Percentiles rank a stretch among this genome's conserved stretches.
phyloP scores from a whole-genome alignment of 768 basidiomycete species.

The Erythrobasidium yunnanense region DNA sequence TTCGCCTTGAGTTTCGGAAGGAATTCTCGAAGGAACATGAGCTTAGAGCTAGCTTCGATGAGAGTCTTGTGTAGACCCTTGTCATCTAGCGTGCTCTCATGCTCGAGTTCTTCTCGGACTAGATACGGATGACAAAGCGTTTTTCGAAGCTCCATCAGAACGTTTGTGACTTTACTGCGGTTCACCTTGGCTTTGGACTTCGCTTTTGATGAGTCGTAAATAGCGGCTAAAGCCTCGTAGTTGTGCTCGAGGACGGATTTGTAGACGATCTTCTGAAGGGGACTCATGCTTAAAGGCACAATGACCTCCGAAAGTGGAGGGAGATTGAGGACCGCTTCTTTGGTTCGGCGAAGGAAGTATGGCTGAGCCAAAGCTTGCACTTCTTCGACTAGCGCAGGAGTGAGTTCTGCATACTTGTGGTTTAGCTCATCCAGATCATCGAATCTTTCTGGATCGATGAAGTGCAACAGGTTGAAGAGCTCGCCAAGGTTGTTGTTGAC shows the following conservation, averaged over 20 bases:
- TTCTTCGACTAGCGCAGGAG: constrained; percentile 65
- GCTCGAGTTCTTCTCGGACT: constrained; percentile 33
- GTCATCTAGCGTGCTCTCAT: background rate
- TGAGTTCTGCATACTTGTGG: constrained; percentile 63
- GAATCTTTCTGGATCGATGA: constrained; percentile 72
- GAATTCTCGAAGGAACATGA: constrained; percentile 57
- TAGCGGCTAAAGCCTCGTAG: constrained; percentile 24
- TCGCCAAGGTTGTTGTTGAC: constrained; percentile 95
- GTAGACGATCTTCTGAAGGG: constrained; percentile 43
- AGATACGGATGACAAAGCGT: constrained; percentile 67
- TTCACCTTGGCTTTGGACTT: constrained; percentile 5
- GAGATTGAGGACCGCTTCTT: constrained; percentile 43
- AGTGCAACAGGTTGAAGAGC: constrained; percentile 93
- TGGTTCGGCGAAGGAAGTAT: constrained; percentile 85
- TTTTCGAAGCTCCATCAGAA: constrained; percentile 94
- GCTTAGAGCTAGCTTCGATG: constrained; percentile 48
- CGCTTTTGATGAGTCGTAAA: constrained; percentile 26
- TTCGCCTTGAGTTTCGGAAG: constrained; percentile 81
- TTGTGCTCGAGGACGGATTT: constrained; percentile 43
- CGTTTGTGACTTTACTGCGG: constrained; percentile 49
- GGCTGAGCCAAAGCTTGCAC: constrained; percentile 66
- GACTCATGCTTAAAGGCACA: constrained; percentile 42
- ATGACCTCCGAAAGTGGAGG: constrained; percentile 43
- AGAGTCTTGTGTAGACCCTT: constrained; percentile 28
- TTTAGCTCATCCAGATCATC: constrained; percentile 61